These are phyloP conservation scores for Chalciporus sphaerocephalus DNA, from an alignment of 768 basidiomycete species.

Conservation along the genomic window DNA sequence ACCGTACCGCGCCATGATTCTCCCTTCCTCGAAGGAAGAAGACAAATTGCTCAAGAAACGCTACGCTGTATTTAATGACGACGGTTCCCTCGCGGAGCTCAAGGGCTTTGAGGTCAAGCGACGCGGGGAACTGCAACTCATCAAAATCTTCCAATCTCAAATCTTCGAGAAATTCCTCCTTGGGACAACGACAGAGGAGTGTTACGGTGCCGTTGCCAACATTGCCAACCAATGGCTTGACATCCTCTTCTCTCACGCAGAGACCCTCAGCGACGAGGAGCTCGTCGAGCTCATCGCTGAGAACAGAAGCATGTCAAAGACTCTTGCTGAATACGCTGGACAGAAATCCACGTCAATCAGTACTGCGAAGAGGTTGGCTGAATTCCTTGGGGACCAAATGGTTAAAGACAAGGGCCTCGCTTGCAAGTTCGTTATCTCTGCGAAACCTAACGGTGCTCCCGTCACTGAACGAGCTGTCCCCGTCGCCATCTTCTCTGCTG, in stretches of 20 bases:
- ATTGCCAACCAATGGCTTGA: conserved; percentile 98
- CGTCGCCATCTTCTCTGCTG: conserved; percentile 95
- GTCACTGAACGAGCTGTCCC: conserved; percentile 97
- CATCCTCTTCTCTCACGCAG: conserved; percentile 82
- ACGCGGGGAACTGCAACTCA: conserved; percentile 93
- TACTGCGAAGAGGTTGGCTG: conserved; percentile 90
- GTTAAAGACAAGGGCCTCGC: conserved; percentile 99
- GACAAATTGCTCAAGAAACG: conserved; percentile 98
- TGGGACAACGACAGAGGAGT: conserved; percentile 89
- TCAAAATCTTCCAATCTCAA: conserved; percentile 99
- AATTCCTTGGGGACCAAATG: conserved; percentile 97
- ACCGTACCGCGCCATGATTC: conserved; percentile 97
- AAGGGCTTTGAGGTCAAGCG: conserved; percentile 99
- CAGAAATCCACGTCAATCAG: conserved; percentile 99
- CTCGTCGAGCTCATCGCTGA: conserved; percentile 97
- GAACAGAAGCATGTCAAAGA: conserved; percentile 96
- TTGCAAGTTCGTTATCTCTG: conserved; percentile 98
- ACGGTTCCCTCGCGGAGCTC: conserved; percentile 94
- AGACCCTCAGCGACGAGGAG: conserved; percentile 84
- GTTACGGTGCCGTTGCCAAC: conserved; percentile 89
- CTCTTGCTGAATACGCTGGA: conserved; percentile 89
- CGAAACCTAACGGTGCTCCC: conserved; percentile 85
- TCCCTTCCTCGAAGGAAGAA: conserved; percentile 98
- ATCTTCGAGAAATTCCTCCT: conserved; percentile 98
- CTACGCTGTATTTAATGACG: conserved; percentile 98